Percentiles rank a stretch among this genome's conserved stretches.
phyloP scores from a whole-genome alignment of 2,329 filamentous ascomycete genomes.

The Dendrostoma leiphaemia region DNA sequence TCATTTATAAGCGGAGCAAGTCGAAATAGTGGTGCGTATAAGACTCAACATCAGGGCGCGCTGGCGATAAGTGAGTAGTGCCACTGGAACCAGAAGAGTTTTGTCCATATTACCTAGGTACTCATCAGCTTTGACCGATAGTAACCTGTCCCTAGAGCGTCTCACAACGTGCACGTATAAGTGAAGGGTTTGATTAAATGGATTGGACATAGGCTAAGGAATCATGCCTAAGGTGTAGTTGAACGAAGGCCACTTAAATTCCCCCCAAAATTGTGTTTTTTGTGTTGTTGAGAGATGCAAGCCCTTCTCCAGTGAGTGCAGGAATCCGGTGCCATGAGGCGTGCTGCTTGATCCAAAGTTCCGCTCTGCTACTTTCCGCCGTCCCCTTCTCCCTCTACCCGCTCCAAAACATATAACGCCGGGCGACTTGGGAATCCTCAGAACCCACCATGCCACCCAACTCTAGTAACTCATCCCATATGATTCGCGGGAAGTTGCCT shows the following conservation, averaged over 20 bases:
- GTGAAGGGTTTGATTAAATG: slow-evolving; percentile 14
- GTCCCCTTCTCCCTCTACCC: background rate
- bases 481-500: slow-evolving; percentile 9
- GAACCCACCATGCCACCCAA: slow-evolving; percentile 11
- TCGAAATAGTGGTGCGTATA: slow-evolving; percentile 1
- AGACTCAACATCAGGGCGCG: no score
- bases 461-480: slow-evolving; percentile 16
- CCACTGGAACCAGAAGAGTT: no score
- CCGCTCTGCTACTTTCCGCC: background rate
- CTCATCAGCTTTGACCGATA: no score
- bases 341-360: background rate
- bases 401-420: no score
- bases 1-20: slow-evolving; percentile 33
- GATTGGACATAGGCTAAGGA: slow-evolving; percentile 17
- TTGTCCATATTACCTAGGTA: no score
- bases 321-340: background rate
- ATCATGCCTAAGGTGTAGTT: slow-evolving; percentile 15
- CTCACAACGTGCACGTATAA: no score
- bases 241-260: slow-evolving; percentile 10
- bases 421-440: slow-evolving; percentile 15
- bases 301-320: slow-evolving; percentile 1
- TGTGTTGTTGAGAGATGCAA: slow-evolving; percentile 7
- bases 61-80: no score
- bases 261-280: slow-evolving; percentile 13
- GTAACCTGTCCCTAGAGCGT: no score